Conservation (phyloP, 176 grass and related monocot genomes). For the maize (Zea mays) region Zm-B73-REFERENCE-NAM-5.0 NC_050101.1:145806501-145807000, state of each 20-base stretch:
- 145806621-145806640: slow-evolving; percentile 55
- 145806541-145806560: slow-evolving; percentile 42
- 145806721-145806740: neutral
- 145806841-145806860: neutral
- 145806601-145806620: slow-evolving; percentile 74
- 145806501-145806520: slow-evolving; percentile 29
- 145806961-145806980: no score
- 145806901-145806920: neutral
- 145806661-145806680: slow-evolving; percentile 75
- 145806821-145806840: neutral
- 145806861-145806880: neutral
- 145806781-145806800: neutral
- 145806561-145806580: slow-evolving; percentile 64
- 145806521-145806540: slow-evolving; percentile 47
- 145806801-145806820: neutral
- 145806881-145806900: neutral
- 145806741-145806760: neutral
- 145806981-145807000: no score
- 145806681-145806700: slow-evolving; percentile 12
- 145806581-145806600: slow-evolving; percentile 73
- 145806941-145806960: no score
- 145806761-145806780: neutral
- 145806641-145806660: slow-evolving; percentile 52
- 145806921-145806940: no score
- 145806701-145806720: neutral